Evolutionary conservation across 23 red algal genomes (phyloP).

Genomic region (Agarophyton chilense): DNA sequence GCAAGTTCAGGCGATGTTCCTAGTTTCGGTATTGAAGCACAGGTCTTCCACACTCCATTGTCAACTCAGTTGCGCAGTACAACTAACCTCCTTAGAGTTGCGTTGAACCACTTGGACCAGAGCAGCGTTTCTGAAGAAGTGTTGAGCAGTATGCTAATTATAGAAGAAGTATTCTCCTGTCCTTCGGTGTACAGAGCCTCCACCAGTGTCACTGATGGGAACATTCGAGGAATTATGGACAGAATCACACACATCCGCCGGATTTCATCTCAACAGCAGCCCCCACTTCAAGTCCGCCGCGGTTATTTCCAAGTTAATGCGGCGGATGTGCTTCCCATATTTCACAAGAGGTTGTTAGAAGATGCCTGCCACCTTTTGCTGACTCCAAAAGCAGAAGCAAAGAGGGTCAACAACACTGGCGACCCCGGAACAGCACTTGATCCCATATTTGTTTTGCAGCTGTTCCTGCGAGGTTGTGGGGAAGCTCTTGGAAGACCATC

Average conservation of each 20-base stretch:
- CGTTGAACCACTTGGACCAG: not conserved
- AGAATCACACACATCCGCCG: not conserved
- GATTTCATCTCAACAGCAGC: not conserved
- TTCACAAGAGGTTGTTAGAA: not conserved
- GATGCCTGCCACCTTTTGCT: constrained; percentile 12
- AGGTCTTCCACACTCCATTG: not conserved
- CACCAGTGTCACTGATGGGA: not conserved
- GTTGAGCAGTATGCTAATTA: not conserved
- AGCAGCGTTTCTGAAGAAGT: not conserved
- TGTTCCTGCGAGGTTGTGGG: constrained; percentile 26
- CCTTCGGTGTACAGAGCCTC: not conserved
- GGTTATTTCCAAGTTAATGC: constrained; percentile 4
- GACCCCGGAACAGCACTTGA: not conserved
- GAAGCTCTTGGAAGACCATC: constrained; percentile 13
- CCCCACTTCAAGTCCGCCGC: not conserved
- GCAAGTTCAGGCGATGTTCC: not conserved
- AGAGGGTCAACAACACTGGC: not conserved
- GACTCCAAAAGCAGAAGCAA: not conserved
- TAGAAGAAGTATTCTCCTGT: constrained; percentile 20
- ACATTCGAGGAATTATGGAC: constrained; percentile 27
- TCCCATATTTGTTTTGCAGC: constrained; percentile 24
- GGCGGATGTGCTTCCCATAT: not conserved
- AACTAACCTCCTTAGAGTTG: not conserved
- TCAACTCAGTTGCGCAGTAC: not conserved
- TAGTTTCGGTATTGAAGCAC: not conserved